Conservation (phyloP, 225 moss, liverwort and hornwort species). For the Pleurozium schreberi region DNA sequence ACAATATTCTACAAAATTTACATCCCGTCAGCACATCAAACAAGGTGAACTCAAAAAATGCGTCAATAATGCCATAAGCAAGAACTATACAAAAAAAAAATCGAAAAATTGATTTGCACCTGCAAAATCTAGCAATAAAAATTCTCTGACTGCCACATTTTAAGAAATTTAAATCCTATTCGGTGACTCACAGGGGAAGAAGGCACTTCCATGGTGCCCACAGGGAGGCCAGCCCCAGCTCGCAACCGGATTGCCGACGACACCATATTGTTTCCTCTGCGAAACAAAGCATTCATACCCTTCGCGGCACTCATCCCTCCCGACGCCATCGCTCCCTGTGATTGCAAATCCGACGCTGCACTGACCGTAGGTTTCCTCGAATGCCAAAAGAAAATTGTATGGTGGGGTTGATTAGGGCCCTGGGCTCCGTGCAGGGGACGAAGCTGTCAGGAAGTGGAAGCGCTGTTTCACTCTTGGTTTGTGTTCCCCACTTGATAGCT, state of each 20-base stretch:
- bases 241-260: constrained; percentile 46
- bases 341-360: neutral
- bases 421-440: neutral
- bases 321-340: constrained; percentile 16
- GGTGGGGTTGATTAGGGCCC: neutral
- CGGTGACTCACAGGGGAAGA: constrained; percentile 23
- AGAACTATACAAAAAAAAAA: neutral
- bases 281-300: constrained; percentile 49
- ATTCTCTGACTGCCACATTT: neutral
- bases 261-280: constrained; percentile 28
- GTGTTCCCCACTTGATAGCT: too few species aligned
- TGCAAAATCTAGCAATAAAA: neutral
- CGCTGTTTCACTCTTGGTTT: neutral
- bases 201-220: constrained; percentile 41
- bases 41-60: neutral
- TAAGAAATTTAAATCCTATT: neutral
- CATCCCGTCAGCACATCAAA: neutral
- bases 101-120: neutral
- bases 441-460: neutral
- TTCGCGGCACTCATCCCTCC: constrained; percentile 52
- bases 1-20: neutral
- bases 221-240: constrained; percentile 53
- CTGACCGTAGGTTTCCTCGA: neutral
- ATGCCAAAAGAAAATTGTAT: neutral
- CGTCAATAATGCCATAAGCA: neutral